These are phyloP conservation scores for Elsinoe ampelina DNA, from an alignment of 2,329 filamentous ascomycete species.

Conservation along the genomic window DNA sequence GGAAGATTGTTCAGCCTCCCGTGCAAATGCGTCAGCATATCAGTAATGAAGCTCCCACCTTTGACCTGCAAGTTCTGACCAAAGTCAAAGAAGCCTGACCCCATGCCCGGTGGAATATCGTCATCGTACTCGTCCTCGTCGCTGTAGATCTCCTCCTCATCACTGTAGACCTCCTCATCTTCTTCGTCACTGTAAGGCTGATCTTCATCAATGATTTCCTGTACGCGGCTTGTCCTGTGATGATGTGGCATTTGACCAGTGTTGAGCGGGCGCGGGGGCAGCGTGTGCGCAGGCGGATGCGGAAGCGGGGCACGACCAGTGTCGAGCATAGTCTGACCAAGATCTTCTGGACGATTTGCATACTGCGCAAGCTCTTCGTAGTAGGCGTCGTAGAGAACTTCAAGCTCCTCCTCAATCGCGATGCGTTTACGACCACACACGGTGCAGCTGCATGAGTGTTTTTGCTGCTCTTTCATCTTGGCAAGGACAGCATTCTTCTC, in stretches of 20 bases:
- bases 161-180: conserved; percentile 45
- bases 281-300: conserved; percentile 23
- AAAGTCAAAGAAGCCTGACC: conserved; percentile 88
- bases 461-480: conserved; percentile 99
- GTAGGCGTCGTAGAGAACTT: conserved; percentile 96
- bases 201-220: conserved; percentile 54
- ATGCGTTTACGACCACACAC: conserved; percentile 94
- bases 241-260: conserved; percentile 54
- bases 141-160: conserved; percentile 45
- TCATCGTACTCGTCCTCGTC: conserved; percentile 55
- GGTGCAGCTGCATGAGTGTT: conserved; percentile 96
- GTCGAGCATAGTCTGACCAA: conserved; percentile 60
- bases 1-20: conserved; percentile 34
- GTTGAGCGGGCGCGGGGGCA: conserved; percentile 35
- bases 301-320: conserved; percentile 42
- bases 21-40: conserved; percentile 29
- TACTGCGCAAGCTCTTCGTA: conserved; percentile 98
- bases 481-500: conserved; percentile 96
- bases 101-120: conserved; percentile 50
- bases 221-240: conserved; percentile 64
- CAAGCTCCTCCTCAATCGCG: conserved; percentile 94
- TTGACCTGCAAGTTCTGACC: conserved; percentile 96
- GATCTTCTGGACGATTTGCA: conserved; percentile 62
- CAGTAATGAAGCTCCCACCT: conserved; percentile 39
- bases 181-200: conserved; percentile 46